A percentile compares a stretch with the other conserved stretches of the same genome.
Evolutionary conservation across 805 yeast species (phyloP).

Genomic region (Saccharomycopsis sp.): DNA sequence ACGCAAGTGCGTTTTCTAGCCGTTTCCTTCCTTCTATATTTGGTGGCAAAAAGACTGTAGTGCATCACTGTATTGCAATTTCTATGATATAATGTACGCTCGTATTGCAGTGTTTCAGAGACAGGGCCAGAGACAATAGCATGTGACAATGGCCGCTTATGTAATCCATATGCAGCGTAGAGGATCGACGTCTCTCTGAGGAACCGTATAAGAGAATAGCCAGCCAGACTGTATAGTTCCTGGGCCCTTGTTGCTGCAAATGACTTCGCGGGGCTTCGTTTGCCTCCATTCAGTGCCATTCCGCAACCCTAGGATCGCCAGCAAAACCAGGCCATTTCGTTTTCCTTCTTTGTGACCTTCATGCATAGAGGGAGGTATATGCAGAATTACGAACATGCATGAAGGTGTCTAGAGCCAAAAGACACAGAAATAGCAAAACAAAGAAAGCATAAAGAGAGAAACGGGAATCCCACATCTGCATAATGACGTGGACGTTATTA

Average conservation of each 20-base stretch:
- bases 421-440: background rate
- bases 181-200: too few relatives aligned
- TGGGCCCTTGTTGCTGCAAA: background rate
- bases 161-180: too few relatives aligned
- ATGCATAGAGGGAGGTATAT: background rate
- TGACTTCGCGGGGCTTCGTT: background rate
- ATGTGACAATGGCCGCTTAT: background rate
- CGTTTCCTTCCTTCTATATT: too few relatives aligned
- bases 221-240: background rate
- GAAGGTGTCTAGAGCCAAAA: background rate
- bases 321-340: background rate
- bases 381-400: background rate
- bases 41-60: too few relatives aligned
- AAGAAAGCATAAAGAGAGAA: too few relatives aligned
- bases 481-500: background rate
- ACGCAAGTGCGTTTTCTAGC: too few relatives aligned
- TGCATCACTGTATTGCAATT: too few relatives aligned
- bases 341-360: background rate
- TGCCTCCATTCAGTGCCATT: background rate
- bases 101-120: too few relatives aligned
- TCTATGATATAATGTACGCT: too few relatives aligned
- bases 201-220: background rate
- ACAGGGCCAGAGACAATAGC: background rate
- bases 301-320: too few relatives aligned
- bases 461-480: background rate